These are phyloP conservation scores for Aspergillus cejpii DNA, from an alignment of 2,329 filamentous ascomycete genomes.

Conservation along the genomic window DNA sequence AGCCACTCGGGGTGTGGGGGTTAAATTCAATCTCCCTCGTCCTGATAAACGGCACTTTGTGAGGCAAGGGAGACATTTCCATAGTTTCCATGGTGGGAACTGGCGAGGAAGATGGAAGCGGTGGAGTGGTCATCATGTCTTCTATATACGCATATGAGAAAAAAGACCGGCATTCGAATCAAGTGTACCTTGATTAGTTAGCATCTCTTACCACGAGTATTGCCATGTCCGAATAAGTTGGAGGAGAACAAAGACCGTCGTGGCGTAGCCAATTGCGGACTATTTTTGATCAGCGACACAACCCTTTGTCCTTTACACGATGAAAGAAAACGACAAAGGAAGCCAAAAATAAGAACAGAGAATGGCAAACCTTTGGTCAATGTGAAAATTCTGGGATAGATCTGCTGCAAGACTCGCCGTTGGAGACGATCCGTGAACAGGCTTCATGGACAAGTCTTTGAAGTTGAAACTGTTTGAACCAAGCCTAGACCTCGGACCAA, in stretches of 20 bases:
- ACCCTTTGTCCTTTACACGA: slow-evolving; percentile 13
- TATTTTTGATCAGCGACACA: slow-evolving; percentile 47
- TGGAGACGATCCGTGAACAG: slow-evolving; percentile 77
- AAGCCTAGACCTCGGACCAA: slow-evolving; percentile 49
- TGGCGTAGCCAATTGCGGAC: slow-evolving; percentile 75
- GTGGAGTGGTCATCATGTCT: slow-evolving; percentile 77
- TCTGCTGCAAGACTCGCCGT: slow-evolving; percentile 87
- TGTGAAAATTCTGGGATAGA: slow-evolving; percentile 92
- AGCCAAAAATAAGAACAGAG: slow-evolving; percentile 12
- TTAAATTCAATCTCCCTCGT: slow-evolving; percentile 57
- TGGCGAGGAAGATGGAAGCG: slow-evolving; percentile 77
- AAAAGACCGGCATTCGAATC: slow-evolving; percentile 3
- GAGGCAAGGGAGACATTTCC: slow-evolving; percentile 89
- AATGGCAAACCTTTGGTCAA: slow-evolving; percentile 77
- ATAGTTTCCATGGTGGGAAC: slow-evolving; percentile 66
- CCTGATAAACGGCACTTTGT: slow-evolving; percentile 66
- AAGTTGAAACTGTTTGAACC: slow-evolving; percentile 67
- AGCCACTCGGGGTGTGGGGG: slow-evolving; percentile 62
- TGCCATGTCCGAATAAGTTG: slow-evolving; percentile 56
- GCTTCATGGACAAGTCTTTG: slow-evolving; percentile 64
- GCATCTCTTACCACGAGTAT: slow-evolving; percentile 50
- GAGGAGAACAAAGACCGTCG: slow-evolving; percentile 77
- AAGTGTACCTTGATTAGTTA: not conserved
- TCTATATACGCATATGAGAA: slow-evolving; percentile 34
- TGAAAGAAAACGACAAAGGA: slow-evolving; percentile 1